Conservation (phyloP, 2,329 filamentous ascomycete genomes). For the Lachnellula cervina region DNA sequence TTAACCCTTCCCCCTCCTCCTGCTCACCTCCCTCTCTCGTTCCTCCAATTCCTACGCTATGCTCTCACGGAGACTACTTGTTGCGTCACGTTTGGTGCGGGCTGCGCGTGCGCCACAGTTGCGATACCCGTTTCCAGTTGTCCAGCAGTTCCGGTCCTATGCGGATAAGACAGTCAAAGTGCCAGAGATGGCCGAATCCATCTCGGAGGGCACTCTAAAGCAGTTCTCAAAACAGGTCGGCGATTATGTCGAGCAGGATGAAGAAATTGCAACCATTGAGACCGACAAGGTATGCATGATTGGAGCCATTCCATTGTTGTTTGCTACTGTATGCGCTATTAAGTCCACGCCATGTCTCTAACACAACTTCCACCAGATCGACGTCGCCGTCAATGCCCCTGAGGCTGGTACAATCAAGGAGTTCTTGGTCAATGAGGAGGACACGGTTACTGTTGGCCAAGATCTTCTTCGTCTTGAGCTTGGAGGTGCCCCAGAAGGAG, state of each 20-base stretch:
- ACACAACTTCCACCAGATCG: constrained; percentile 57
- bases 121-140: constrained; percentile 40
- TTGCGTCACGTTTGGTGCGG: constrained; percentile 31
- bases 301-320: neutral
- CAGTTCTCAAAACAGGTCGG: constrained; percentile 91
- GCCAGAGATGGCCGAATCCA: constrained; percentile 97
- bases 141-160: constrained; percentile 55
- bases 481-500: constrained; percentile 58
- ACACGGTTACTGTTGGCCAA: constrained; percentile 91
- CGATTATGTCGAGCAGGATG: constrained; percentile 90
- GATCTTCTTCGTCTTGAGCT: constrained; percentile 81
- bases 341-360: neutral
- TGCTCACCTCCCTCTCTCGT: constrained; percentile 9
- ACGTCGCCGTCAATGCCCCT: constrained; percentile 92
- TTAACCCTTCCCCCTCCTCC: constrained; percentile 13
- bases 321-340: neutral
- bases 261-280: constrained; percentile 98
- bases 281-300: constrained; percentile 76
- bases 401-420: constrained; percentile 89
- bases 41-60: constrained; percentile 17
- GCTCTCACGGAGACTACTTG: constrained; percentile 30
- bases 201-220: constrained; percentile 94
- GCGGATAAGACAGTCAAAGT: constrained; percentile 89
- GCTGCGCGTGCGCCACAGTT: constrained; percentile 25
- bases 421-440: constrained; percentile 85